Evolutionary conservation across 108 stramenopile species (phyloP).

Genomic region (Parmales sp.): DNA sequence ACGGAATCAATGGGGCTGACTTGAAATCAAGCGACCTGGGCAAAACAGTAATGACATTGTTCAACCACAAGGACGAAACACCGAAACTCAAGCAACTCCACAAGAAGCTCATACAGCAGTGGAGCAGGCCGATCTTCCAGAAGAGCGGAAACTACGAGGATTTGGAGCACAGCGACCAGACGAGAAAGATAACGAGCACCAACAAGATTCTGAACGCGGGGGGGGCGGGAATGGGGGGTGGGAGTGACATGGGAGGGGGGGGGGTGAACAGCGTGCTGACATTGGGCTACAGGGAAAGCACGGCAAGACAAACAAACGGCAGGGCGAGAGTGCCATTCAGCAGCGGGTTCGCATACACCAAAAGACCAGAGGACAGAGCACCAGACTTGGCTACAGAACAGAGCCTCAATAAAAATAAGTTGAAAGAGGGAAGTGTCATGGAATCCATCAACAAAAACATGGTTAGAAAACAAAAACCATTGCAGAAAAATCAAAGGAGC

Average conservation of each 20-base stretch:
- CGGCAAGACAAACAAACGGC: too few species aligned
- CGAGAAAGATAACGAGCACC: background rate
- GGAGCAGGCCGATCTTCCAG: constrained; percentile 80
- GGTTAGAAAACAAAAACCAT: background rate
- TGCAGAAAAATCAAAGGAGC: background rate
- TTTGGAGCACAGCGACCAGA: constrained; percentile 37
- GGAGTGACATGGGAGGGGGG: background rate
- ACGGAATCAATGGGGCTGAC: constrained; percentile 52
- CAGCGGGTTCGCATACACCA: background rate
- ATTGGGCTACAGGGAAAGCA: too few species aligned
- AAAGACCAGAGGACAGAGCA: background rate
- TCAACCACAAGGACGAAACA: constrained; percentile 73
- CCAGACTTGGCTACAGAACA: background rate
- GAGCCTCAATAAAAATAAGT: background rate
- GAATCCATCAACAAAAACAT: background rate
- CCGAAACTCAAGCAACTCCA: constrained; percentile 60
- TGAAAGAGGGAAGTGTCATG: background rate
- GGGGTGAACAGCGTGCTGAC: background rate
- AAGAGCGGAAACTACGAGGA: constrained; percentile 80
- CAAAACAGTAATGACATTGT: constrained; percentile 65
- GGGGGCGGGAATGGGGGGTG: background rate
- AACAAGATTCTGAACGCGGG: background rate
- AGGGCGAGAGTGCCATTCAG: too few species aligned
- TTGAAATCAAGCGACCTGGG: constrained; percentile 71
- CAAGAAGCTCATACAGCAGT: constrained; percentile 65